A percentile compares a stretch with the other conserved stretches of the same genome.
These are phyloP conservation scores for Sporothrix protearum DNA, from an alignment of 2,329 filamentous ascomycete genomes.

Conservation along the genomic window DNA sequence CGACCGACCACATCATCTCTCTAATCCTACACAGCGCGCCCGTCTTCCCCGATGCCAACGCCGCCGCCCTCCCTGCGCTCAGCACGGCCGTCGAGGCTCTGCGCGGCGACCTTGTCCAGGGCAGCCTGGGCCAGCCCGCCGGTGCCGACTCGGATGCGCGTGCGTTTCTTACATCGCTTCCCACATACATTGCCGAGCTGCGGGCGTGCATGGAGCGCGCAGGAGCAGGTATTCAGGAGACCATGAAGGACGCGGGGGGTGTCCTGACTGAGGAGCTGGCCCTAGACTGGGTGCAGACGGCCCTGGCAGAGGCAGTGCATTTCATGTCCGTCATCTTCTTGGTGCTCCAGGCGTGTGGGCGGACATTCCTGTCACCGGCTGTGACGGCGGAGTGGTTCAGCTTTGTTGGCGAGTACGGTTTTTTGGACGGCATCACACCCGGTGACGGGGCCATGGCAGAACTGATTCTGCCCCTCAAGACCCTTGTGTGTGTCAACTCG, in stretches of 20 bases:
- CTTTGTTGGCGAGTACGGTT: conserved; percentile 64
- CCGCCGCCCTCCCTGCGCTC: not conserved
- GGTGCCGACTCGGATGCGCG: conserved; percentile 28
- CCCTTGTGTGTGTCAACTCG: conserved; percentile 66
- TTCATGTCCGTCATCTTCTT: conserved; percentile 71
- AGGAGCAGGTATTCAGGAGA: conserved; percentile 46
- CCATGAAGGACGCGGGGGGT: conserved; percentile 48
- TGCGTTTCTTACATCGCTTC: conserved; percentile 45
- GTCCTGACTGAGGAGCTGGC: conserved; percentile 52
- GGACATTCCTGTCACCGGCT: conserved; percentile 54
- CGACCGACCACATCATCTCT: conserved; percentile 54
- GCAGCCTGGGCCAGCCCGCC: conserved; percentile 1
- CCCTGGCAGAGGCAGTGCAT: conserved; percentile 69
- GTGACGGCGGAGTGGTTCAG: conserved; percentile 69
- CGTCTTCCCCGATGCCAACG: not conserved
- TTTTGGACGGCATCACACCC: conserved; percentile 62
- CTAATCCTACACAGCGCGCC: conserved; percentile 44
- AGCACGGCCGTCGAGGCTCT: conserved; percentile 15
- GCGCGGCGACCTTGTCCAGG: conserved; percentile 20
- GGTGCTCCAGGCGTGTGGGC: conserved; percentile 57
- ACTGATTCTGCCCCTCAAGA: conserved; percentile 62
- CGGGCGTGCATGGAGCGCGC: conserved; percentile 49
- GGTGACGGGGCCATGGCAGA: conserved; percentile 44
- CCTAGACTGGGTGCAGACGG: conserved; percentile 57
- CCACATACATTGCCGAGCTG: conserved; percentile 48